Percentiles rank a stretch among this genome's conserved stretches.
phyloP scores from a whole-genome alignment of 1,284 basidiomycete genomes.

The Trametes pubescens region DNA sequence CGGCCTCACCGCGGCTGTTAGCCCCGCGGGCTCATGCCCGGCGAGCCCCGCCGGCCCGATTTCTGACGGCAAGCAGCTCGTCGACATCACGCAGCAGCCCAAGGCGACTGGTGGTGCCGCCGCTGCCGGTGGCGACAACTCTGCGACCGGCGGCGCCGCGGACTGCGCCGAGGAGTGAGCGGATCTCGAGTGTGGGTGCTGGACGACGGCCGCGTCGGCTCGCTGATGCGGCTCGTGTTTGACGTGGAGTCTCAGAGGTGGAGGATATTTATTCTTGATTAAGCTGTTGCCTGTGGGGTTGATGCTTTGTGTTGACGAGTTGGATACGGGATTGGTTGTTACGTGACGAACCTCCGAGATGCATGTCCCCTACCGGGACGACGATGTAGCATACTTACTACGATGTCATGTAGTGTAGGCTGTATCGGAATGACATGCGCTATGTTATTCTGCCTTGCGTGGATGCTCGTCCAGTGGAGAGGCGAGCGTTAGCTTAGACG shows the following conservation, averaged over 20 bases:
- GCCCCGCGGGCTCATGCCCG: slow-evolving; percentile 50
- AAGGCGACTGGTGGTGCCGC: slow-evolving; percentile 2
- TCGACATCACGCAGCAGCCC: slow-evolving; percentile 46
- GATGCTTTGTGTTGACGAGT: slow-evolving; percentile 14
- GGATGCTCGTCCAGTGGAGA: no score
- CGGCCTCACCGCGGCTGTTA: slow-evolving; percentile 42
- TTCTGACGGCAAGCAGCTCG: slow-evolving; percentile 61
- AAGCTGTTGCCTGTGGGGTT: neutral
- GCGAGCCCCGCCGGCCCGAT: slow-evolving; percentile 48
- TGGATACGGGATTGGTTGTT: slow-evolving; percentile 7
- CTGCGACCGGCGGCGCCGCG: slow-evolving; percentile 6
- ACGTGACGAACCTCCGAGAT: slow-evolving; percentile 13
- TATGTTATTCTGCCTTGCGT: neutral
- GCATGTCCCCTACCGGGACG: neutral
- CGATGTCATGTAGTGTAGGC: neutral
- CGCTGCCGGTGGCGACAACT: slow-evolving; percentile 6
- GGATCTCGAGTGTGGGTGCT: neutral
- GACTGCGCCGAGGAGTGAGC: slow-evolving; percentile 2
- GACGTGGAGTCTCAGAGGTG: neutral
- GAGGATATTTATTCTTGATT: neutral
- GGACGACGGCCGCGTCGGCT: neutral
- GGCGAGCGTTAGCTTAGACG: no score
- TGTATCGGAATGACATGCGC: neutral
- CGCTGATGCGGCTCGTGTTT: neutral
- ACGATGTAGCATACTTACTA: slow-evolving; percentile 7